Percentiles rank a stretch among this genome's conserved stretches.
phyloP scores from a whole-genome alignment of 2,329 filamentous ascomycete species.

The Colletotrichum viniferum region DNA sequence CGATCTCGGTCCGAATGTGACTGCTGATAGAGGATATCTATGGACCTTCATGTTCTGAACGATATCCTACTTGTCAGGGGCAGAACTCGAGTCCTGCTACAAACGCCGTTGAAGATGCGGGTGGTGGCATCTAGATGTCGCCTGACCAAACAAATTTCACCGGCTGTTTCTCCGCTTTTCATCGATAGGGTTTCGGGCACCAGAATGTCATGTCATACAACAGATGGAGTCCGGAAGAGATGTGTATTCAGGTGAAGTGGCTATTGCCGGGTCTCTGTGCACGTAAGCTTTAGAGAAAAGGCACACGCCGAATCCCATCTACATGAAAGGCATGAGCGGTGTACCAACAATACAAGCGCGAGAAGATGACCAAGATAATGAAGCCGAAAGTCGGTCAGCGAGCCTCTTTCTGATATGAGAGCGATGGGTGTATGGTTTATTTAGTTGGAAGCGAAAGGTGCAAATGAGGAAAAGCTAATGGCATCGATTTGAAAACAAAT shows the following conservation, averaged over 20 bases:
- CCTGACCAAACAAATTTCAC: not conserved
- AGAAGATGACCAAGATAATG: not conserved
- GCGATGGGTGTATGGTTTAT: too few species aligned
- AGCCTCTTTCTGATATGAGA: not conserved
- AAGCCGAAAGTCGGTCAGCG: not conserved
- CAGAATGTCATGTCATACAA: not conserved
- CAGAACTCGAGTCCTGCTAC: not conserved
- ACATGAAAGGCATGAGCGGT: not conserved
- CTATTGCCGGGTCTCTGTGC: not conserved
- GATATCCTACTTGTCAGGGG: not conserved
- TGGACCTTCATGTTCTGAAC: not conserved
- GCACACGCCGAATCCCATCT: not conserved
- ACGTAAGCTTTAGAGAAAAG: not conserved
- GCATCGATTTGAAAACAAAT: not conserved
- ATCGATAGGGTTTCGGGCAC: not conserved
- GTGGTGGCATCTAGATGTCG: not conserved
- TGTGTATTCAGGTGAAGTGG: not conserved
- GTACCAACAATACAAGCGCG: not conserved
- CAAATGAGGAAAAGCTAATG: too few species aligned
- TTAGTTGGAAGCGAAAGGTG: too few species aligned
- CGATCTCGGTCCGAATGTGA: not conserved
- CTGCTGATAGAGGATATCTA: not conserved
- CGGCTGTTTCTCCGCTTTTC: not conserved
- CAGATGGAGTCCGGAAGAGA: not conserved
- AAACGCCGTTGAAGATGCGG: not conserved